phyloP scores from a whole-genome alignment of 106 monocot species.

The Ottelia alismoides region DNA sequence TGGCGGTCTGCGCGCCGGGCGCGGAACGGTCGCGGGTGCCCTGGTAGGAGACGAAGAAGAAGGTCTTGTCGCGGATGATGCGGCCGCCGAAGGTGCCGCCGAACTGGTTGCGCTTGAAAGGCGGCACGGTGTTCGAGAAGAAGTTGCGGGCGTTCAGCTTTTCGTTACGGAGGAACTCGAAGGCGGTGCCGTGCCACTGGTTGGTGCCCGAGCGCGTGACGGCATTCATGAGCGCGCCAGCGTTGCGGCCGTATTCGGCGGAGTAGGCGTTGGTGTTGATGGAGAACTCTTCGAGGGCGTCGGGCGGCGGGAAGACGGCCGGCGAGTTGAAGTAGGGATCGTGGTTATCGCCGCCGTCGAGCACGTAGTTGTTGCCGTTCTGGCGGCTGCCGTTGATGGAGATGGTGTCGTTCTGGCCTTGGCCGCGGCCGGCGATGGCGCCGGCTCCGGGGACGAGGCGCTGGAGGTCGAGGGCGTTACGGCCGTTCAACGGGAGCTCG shows the following conservation, averaged over 20 bases:
- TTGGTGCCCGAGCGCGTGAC: not conserved
- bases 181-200: not conserved
- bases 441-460: not conserved
- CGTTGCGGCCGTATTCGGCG: too few species aligned
- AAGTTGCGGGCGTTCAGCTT: not conserved
- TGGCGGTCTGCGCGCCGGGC: not conserved
- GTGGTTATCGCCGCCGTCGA: too few species aligned
- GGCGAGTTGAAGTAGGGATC: too few species aligned
- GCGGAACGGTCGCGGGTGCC: too few species aligned
- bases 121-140: not conserved
- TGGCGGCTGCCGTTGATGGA: too few species aligned
- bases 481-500: not conserved
- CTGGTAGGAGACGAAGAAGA: not conserved
- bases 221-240: not conserved
- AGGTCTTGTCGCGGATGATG: not conserved
- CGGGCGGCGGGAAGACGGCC: too few species aligned
- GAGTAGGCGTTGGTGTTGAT: too few species aligned
- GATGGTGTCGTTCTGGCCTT: too few species aligned
- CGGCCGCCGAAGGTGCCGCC: not conserved
- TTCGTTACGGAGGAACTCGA: not conserved
- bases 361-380: too few species aligned
- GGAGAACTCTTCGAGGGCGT: too few species aligned
- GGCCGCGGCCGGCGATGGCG: too few species aligned
- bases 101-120: not conserved
- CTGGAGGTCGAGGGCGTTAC: not conserved